Evolutionary conservation across 495 filamentous ascomycete species (phyloP).

Genomic region (Astrothelium macrocarpum): DNA sequence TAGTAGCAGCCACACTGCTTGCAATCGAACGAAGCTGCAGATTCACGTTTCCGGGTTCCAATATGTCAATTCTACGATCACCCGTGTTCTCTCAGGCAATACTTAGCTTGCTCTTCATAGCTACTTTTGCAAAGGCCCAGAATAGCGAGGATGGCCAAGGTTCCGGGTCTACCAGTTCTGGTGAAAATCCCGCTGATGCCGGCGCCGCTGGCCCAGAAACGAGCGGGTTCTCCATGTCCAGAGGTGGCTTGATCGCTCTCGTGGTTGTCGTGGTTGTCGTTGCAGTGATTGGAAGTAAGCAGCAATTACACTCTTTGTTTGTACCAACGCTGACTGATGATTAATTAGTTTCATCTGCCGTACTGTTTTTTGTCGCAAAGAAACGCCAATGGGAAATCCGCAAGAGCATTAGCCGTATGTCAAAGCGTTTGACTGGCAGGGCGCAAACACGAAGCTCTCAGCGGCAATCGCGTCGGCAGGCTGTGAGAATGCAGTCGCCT

Average conservation of each 20-base stretch:
- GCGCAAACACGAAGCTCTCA: slow-evolving; percentile 1
- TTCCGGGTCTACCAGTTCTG: not conserved
- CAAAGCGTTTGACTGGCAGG: slow-evolving; percentile 34
- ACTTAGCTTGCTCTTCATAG: not conserved
- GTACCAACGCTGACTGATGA: not conserved
- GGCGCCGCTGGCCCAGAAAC: slow-evolving; percentile 45
- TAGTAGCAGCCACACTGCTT: not conserved
- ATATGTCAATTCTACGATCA: not conserved
- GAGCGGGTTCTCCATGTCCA: slow-evolving; percentile 45
- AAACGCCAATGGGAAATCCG: slow-evolving; percentile 45
- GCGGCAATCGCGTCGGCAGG: slow-evolving; percentile 2
- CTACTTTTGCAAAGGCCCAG: not conserved
- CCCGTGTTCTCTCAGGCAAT: not conserved
- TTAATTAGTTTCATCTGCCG: slow-evolving; percentile 34
- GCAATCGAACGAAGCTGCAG: not conserved
- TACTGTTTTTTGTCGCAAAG: slow-evolving; percentile 44
- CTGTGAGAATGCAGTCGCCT: slow-evolving; percentile 3
- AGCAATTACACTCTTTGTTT: not conserved
- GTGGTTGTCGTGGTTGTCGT: slow-evolving; percentile 51
- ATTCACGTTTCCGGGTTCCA: not conserved
- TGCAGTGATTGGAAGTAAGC: slow-evolving; percentile 43
- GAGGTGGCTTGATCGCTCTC: slow-evolving; percentile 51
- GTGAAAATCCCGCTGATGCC: slow-evolving; percentile 27
- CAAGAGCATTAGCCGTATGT: slow-evolving; percentile 36
- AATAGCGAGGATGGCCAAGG: slow-evolving; percentile 2